A percentile compares a stretch with the other conserved stretches of the same genome.
Evolutionary conservation across 176 grass and related monocot genomes (phyloP).

Genomic region (Oryza glaberrima): DNA sequence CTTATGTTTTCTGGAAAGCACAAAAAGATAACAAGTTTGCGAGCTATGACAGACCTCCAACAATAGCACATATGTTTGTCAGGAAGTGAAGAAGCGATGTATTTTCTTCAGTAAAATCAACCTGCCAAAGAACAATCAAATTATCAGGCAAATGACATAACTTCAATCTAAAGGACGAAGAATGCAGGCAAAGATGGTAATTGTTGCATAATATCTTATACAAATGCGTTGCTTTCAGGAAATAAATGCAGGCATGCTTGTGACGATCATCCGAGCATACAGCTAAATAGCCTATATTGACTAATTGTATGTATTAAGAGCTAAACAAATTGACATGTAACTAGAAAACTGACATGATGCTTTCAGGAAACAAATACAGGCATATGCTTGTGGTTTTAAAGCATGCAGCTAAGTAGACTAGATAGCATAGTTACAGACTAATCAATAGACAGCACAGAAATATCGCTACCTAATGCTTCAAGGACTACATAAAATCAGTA

Average conservation of each 20-base stretch:
- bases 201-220: slow-evolving; percentile 16
- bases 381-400: slow-evolving; percentile 28
- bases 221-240: slow-evolving; percentile 13
- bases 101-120: slow-evolving; percentile 94
- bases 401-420: background rate
- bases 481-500: background rate
- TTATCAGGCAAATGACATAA: slow-evolving; percentile 3
- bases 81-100: slow-evolving; percentile 92
- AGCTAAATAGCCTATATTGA: background rate
- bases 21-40: background rate
- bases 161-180: background rate
- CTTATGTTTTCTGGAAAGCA: background rate
- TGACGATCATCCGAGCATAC: slow-evolving; percentile 23
- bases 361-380: slow-evolving; percentile 36
- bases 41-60: slow-evolving; percentile 67
- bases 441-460: background rate
- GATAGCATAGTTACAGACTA: slow-evolving; percentile 1
- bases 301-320: background rate
- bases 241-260: slow-evolving; percentile 34
- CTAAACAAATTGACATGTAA: slow-evolving; percentile 11
- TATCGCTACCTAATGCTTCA: background rate
- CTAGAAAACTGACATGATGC: slow-evolving; percentile 4
- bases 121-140: slow-evolving; percentile 53
- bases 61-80: slow-evolving; percentile 92
- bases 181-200: slow-evolving; percentile 14